Percentiles rank a stretch among this genome's conserved stretches.
Conservation (phyloP, 345 rosid genomes). For the Noccaea bulbosa region DNA sequence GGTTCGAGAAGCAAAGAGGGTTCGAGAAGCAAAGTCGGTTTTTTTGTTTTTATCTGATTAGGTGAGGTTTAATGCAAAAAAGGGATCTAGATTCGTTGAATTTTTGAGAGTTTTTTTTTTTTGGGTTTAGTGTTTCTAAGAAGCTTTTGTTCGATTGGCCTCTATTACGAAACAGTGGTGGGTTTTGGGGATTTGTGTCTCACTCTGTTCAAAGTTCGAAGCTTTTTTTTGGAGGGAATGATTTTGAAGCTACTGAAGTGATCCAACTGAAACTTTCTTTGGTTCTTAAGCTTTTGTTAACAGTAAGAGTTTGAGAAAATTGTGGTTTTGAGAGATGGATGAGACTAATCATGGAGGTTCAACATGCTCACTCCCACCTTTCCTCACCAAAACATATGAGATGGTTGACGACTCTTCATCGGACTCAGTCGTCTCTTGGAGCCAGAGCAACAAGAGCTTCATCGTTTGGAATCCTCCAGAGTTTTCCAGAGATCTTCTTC, state of each 20-base stretch:
- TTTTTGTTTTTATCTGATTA: conserved; percentile 5
- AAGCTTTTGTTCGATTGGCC: conserved; percentile 26
- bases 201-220: conserved; percentile 12
- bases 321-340: conserved; percentile 57
- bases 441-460: conserved; percentile 70
- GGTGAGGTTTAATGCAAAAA: conserved; percentile 33
- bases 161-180: not conserved
- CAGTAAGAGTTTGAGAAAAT: too few species aligned
- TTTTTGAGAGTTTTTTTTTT: not conserved
- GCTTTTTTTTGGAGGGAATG: conserved; percentile 38
- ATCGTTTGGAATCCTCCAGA: conserved; percentile 84
- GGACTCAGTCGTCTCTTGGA: conserved; percentile 81
- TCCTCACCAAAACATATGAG: conserved; percentile 79
- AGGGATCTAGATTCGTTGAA: conserved; percentile 38
- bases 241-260: conserved; percentile 8
- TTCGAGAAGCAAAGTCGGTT: conserved; percentile 21
- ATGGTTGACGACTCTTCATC: conserved; percentile 90
- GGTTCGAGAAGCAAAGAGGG: conserved; percentile 32
- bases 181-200: conserved; percentile 13
- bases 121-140: conserved; percentile 22
- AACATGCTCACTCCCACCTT: conserved; percentile 87
- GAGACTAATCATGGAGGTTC: conserved; percentile 61
- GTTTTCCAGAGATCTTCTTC: conserved; percentile 77
- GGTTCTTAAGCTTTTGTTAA: not conserved
- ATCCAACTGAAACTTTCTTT: conserved; percentile 14